Conservation (phyloP, 1,139 yeast species). For the Schizosaccharomyces versatilis region DNA sequence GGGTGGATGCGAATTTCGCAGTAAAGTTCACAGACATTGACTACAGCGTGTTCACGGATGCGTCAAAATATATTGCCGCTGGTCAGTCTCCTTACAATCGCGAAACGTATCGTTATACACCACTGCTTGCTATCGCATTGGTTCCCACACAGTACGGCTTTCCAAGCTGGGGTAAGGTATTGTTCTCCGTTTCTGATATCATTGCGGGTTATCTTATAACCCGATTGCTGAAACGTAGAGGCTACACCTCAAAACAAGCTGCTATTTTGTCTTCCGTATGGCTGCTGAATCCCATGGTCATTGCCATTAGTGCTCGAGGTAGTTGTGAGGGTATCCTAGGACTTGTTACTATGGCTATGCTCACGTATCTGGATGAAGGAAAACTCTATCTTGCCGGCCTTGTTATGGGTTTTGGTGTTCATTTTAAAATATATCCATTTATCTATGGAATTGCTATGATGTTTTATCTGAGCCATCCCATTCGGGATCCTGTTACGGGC, state of each 20-base stretch:
- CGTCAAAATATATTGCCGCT: conserved; percentile 44
- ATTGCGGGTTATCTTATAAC: conserved; percentile 53
- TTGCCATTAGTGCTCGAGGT: conserved; percentile 81
- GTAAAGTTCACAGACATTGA: conserved; percentile 86
- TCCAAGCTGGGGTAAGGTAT: conserved; percentile 34
- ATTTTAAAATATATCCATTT: conserved; percentile 77
- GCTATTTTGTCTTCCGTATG: conserved; percentile 38
- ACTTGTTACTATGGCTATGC: conserved; percentile 36
- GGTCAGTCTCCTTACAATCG: conserved; percentile 58
- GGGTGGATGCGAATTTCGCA: conserved; percentile 61
- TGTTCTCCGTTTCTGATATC: conserved; percentile 60
- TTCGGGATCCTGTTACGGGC: conserved; percentile 3
- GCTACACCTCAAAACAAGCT: conserved; percentile 19
- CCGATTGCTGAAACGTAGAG: conserved; percentile 22
- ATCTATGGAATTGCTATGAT: conserved; percentile 47
- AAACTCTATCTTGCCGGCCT: conserved; percentile 31
- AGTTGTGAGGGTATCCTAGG: conserved; percentile 79
- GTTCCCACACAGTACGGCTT: conserved; percentile 35
- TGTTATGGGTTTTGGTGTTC: conserved; percentile 53
- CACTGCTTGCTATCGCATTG: conserved; percentile 63
- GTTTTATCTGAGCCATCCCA: conserved; percentile 16
- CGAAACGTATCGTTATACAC: conserved; percentile 85
- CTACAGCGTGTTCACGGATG: conserved; percentile 81
- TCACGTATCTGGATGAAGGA: conserved; percentile 26
- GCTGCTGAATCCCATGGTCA: conserved; percentile 88